These are phyloP conservation scores for Sphagnum magellanicum DNA, from an alignment of 228 moss, liverwort and hornwort species.

Conservation along the genomic window DNA sequence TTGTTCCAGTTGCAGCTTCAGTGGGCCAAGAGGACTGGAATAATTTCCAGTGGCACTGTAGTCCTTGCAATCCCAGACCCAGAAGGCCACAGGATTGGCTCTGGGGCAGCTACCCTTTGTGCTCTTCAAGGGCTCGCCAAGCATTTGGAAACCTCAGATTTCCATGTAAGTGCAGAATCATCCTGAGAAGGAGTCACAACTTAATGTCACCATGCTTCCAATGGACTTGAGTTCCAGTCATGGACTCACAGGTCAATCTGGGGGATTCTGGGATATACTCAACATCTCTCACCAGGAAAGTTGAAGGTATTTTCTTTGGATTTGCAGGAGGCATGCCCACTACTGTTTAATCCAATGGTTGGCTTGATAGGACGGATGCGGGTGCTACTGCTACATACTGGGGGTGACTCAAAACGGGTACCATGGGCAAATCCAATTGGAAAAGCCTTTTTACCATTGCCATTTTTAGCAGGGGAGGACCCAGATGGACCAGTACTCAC, in stretches of 20 bases:
- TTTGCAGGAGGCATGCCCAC: too few species aligned
- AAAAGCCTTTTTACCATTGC: conserved; percentile 68
- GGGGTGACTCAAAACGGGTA: conserved; percentile 72
- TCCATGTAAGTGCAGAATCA: conserved; percentile 21
- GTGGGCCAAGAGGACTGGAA: conserved; percentile 40
- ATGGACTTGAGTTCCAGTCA: not conserved
- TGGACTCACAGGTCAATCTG: not conserved
- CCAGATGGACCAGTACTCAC: conserved; percentile 53
- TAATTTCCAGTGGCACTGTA: conserved; percentile 32
- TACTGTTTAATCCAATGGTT: not conserved
- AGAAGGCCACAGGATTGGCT: conserved; percentile 53
- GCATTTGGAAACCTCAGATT: conserved; percentile 9
- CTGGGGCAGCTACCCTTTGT: conserved; percentile 57
- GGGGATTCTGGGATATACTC: not conserved
- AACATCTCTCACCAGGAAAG: not conserved
- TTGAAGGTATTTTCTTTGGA: not conserved
- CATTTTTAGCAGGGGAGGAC: conserved; percentile 58
- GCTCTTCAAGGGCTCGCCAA: conserved; percentile 43
- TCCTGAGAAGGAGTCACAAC: not conserved
- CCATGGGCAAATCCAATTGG: conserved; percentile 81
- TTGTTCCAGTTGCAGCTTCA: conserved; percentile 42
- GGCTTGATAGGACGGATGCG: conserved; percentile 17
- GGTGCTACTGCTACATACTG: conserved; percentile 64
- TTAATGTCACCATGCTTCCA: too few species aligned
- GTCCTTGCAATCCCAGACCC: conserved; percentile 67